Evolutionary conservation across 495 filamentous ascomycete species (phyloP), one percentile per base, ranked within the genome.

Genomic region (Aspergillus diversus): DNA sequence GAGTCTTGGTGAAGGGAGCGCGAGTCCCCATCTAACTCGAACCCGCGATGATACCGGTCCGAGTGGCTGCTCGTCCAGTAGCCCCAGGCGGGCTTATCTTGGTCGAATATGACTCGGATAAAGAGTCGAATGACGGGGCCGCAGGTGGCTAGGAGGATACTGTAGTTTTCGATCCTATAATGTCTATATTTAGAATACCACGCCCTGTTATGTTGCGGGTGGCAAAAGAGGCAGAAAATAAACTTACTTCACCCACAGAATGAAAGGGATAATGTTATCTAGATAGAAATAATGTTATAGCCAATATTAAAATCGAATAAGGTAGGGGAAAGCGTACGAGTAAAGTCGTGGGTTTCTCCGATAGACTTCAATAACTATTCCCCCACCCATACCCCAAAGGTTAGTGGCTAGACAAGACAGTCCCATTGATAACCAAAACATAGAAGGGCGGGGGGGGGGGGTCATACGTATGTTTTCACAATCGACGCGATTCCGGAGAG

Each of bases 231-330:
- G 27, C 12, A 35, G n/a, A 47, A 50, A 50, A 17, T 53, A 43
- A n/a, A 27, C 51, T 15, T 63, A 67, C 60, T 68, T 68, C 34
- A 63, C 62, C 66, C 66, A 68, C 6, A 68, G 62, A 33, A 68
- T 54, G 33, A 68, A 63, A 3, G 61, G 39, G 46, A 68, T 59
- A 33, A 65, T 60, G 37, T 68, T 65, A 39, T 65, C 66, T 66
- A 39, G n/a, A 34, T 13, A 16, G 21, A 27, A 27, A 27, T 27
- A 27, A 27, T 27, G 21, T 27, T 27, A 27, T 27, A 27, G 21
- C 21, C 1, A 27, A 27, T 27, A 27, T 27, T 27, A 27, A 27
- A 1, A 27, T 27, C 21, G 21, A 27, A 27, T 27, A 27, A 42
- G 54, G 33, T 2, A 2, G 33, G 15, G 57, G 5, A 34, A 7